phyloP scores from a whole-genome alignment of 2,329 filamentous ascomycete species.

The Exophiala lecanii-corni region DNA sequence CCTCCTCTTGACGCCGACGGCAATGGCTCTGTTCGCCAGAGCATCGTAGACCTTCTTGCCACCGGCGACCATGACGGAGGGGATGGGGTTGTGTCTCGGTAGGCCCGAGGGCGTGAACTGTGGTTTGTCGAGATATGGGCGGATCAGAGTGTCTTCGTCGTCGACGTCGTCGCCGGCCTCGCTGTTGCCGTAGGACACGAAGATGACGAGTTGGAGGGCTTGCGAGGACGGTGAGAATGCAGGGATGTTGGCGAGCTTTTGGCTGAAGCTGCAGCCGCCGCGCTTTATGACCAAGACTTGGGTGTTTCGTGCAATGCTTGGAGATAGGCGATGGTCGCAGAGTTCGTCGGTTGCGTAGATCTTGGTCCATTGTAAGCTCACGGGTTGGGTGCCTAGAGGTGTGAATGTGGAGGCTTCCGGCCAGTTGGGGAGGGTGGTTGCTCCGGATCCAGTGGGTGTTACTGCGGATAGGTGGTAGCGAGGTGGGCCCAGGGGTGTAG shows the following conservation, averaged over 20 bases:
- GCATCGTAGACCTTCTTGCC: constrained; percentile 61
- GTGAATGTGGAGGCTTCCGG: constrained; percentile 37
- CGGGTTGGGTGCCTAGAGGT: constrained; percentile 29
- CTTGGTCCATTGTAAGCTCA: constrained; percentile 60
- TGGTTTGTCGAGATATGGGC: constrained; percentile 69
- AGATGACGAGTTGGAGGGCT: constrained; percentile 73
- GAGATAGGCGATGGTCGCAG: constrained; percentile 50
- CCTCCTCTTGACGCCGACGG: constrained; percentile 69
- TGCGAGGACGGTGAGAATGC: constrained; percentile 58
- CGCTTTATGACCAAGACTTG: constrained; percentile 78
- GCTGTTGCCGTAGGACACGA: constrained; percentile 60
- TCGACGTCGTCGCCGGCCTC: constrained; percentile 33
- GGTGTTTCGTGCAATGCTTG: constrained; percentile 51
- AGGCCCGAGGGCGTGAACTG: constrained; percentile 70
- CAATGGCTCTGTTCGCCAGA: constrained; percentile 55
- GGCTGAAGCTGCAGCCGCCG: constrained; percentile 76
- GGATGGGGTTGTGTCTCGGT: constrained; percentile 65
- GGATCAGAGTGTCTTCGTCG: constrained; percentile 43
- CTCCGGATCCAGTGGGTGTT: constrained; percentile 48
- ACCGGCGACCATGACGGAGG: constrained; percentile 78
- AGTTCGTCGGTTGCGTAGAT: constrained; percentile 72
- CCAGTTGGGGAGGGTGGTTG: constrained; percentile 65
- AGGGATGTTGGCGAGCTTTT: constrained; percentile 83
- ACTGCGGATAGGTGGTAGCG: constrained; percentile 42
- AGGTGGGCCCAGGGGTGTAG: not conserved